These are phyloP conservation scores for Malus sylvestris DNA, from an alignment of 306 rosid genomes.

Conservation along the genomic window DNA sequence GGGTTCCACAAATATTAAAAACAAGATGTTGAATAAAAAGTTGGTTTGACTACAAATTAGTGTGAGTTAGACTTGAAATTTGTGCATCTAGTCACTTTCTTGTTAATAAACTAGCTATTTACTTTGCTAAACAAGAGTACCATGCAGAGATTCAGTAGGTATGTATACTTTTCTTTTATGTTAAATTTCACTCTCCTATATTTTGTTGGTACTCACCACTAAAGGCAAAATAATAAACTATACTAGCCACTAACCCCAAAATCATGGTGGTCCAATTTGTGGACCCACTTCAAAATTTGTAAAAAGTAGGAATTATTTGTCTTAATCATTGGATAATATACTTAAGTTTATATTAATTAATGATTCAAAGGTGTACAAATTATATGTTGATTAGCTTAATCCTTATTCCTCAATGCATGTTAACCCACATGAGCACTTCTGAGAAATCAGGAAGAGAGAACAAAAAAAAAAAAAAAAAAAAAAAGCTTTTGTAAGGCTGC, in stretches of 20 bases:
- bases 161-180: background rate
- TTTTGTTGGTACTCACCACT: background rate
- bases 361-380: background rate
- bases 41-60: background rate
- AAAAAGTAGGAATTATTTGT: background rate
- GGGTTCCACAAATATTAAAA: too few species aligned
- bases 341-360: background rate
- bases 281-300: constrained; percentile 2
- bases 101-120: background rate
- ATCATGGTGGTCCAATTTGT: constrained; percentile 8
- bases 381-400: background rate
- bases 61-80: too few species aligned
- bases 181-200: background rate
- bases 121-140: background rate
- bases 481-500: too few species aligned
- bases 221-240: background rate
- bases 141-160: background rate
- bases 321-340: constrained; percentile 1
- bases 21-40: background rate
- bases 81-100: background rate
- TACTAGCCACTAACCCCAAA: constrained; percentile 1
- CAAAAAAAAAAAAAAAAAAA: too few species aligned
- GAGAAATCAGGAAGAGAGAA: too few species aligned
- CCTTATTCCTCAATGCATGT: background rate
- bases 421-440: too few species aligned